Evolutionary conservation across 2,329 filamentous ascomycete species (phyloP), one percentile per base, ranked within the genome.

Genomic region (Plectosphaerella sp.): DNA sequence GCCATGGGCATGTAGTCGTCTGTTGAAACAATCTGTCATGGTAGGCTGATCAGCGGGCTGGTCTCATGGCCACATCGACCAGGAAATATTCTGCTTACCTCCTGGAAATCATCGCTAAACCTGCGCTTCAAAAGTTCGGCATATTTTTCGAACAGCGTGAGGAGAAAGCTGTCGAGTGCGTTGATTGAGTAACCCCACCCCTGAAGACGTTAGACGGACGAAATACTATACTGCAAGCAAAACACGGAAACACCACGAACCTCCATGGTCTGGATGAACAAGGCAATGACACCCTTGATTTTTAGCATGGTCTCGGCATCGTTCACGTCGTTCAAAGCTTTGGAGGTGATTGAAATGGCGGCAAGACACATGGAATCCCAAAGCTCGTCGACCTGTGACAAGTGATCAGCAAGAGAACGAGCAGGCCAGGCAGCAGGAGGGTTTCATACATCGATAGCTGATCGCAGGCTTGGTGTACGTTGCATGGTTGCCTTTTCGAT

Each of bases 1-100:
- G 91, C 89, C 94, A 99, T 97, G 3, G 94, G 95, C 93, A 99
- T 99, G 70, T 99, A 99, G 69, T 99, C 94, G 67, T 99, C 94
- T 1, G 91, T 97, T n/a, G 89, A 85, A 15, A 87, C 83, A 61
- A 86, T 86, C 79, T 84, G 52, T 4, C 35, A 10, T 24, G n/a
- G 48, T 25, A 25, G 50, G 64, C 37, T 61, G 22, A 52, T 47
- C 16, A 51, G 42, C 5, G n/a, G 25, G 8, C 15, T 11, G 22
- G 5, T 28, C 20, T 11, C 28, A 37, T 25, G 16, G 51, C n/a
- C 48, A 33, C 51, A 12, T 4, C 20, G n/a, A 49, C 5, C 37
- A 15, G 20, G 14, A 36, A 12, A n/a, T 5, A 14, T 15, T 51
- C 14, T 7, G 57, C 64, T 53, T 64, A 89, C 87, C 75, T 97